Percentiles rank a stretch among this genome's conserved stretches.
Evolutionary conservation across 2,329 filamentous ascomycete genomes (phyloP).

Genomic region (Sporothrix variecibatus): DNA sequence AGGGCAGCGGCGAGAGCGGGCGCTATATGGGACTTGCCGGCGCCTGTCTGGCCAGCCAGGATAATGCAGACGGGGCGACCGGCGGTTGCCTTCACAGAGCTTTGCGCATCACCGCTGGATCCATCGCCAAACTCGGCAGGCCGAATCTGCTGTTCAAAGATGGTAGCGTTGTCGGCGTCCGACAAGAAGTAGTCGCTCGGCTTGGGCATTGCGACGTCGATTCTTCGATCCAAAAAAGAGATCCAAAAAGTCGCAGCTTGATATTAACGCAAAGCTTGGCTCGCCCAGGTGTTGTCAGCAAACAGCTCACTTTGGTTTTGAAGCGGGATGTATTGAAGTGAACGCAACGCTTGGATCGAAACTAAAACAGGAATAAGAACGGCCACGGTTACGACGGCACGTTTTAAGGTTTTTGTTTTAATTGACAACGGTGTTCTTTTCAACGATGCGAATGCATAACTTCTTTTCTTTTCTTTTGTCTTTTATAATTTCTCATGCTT

Average conservation of each 20-base stretch:
- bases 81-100: background rate
- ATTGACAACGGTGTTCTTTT: constrained; percentile 3
- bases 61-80: constrained; percentile 44
- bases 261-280: background rate
- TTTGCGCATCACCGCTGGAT: background rate
- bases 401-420: background rate
- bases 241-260: background rate
- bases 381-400: background rate
- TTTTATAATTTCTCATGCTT: background rate
- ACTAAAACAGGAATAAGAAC: background rate
- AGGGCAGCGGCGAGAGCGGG: constrained; percentile 43
- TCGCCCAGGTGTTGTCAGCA: background rate
- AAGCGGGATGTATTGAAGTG: background rate
- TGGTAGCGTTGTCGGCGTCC: constrained; percentile 33
- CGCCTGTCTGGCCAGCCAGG: constrained; percentile 50
- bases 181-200: constrained; percentile 25
- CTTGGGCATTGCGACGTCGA: background rate
- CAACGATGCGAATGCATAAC: background rate
- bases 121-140: constrained; percentile 30
- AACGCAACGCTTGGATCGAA: background rate
- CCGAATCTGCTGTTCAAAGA: constrained; percentile 35
- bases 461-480: background rate
- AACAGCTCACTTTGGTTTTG: background rate
- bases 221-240: background rate
- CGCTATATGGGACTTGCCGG: constrained; percentile 50